Conservation (phyloP, 2,329 filamentous ascomycete genomes). For the Verticillium klebahnii region DNA sequence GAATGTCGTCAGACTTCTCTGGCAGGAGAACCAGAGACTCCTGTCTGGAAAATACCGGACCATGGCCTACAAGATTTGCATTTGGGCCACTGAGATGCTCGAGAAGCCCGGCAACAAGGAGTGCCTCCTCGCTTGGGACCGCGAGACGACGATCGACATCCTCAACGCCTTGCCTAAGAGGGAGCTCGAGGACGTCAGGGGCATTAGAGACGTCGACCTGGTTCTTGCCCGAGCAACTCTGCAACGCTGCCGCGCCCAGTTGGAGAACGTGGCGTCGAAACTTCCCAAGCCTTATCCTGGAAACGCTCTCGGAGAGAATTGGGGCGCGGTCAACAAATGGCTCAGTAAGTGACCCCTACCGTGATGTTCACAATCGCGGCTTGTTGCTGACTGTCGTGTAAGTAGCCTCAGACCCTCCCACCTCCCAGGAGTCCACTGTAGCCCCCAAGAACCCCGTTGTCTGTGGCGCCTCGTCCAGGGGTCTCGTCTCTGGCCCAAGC, state of each 20-base stretch:
- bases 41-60: slow-evolving; percentile 18
- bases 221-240: slow-evolving; percentile 26
- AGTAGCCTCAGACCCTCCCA: not conserved
- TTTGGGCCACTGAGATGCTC: slow-evolving; percentile 34
- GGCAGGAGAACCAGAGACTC: slow-evolving; percentile 33
- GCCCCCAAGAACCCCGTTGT: not conserved
- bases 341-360: slow-evolving; percentile 22
- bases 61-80: slow-evolving; percentile 22
- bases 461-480: not conserved
- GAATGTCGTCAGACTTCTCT: slow-evolving; percentile 37
- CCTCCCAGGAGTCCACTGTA: no score
- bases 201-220: slow-evolving; percentile 22
- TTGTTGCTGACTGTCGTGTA: not conserved
- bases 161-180: slow-evolving; percentile 19
- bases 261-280: slow-evolving; percentile 4
- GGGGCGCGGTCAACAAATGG: slow-evolving; percentile 27
- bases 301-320: slow-evolving; percentile 21
- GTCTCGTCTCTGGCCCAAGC: not conserved
- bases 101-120: slow-evolving; percentile 19
- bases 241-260: slow-evolving; percentile 21
- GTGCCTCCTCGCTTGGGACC: slow-evolving; percentile 26
- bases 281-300: slow-evolving; percentile 1
- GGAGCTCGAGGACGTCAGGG: slow-evolving; percentile 23
- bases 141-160: slow-evolving; percentile 15
- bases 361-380: not conserved